These are phyloP conservation scores for Pisolithus thermaeus DNA, from an alignment of 1,284 basidiomycete genomes.

Conservation along the genomic window DNA sequence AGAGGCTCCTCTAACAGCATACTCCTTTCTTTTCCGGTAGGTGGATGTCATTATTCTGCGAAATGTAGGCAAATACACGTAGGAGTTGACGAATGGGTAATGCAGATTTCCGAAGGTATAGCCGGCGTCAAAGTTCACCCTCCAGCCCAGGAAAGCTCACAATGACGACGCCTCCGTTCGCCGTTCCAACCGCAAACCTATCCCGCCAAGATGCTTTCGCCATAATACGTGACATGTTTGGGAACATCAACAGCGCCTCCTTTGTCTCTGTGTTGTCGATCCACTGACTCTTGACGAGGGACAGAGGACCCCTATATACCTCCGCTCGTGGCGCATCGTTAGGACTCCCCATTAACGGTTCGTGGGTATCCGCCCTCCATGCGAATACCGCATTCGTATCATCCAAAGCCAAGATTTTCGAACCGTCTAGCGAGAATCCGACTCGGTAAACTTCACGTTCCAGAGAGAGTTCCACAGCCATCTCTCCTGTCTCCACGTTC, in stretches of 20 bases:
- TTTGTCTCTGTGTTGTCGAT: constrained; percentile 16
- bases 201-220: constrained; percentile 18
- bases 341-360: constrained; percentile 14
- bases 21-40: too few relatives aligned
- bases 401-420: constrained; percentile 22
- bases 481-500: constrained; percentile 18
- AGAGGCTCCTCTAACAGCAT: too few relatives aligned
- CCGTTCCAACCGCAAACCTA: constrained; percentile 23
- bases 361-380: constrained; percentile 23
- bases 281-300: constrained; percentile 19
- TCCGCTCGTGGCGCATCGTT: constrained; percentile 16
- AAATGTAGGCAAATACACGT: too few relatives aligned
- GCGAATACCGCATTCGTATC: constrained; percentile 20
- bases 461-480: constrained; percentile 17
- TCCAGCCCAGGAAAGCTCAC: constrained; percentile 13
- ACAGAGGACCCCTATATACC: constrained; percentile 9
- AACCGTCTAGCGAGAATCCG: constrained; percentile 16
- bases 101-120: too few relatives aligned
- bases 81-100: too few relatives aligned
- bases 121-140: too few relatives aligned
- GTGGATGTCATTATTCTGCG: too few relatives aligned
- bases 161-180: constrained; percentile 27
- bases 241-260: constrained; percentile 15
- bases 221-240: constrained; percentile 26
- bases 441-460: constrained; percentile 18